A percentile compares a stretch with the other conserved stretches of the same genome.
Evolutionary conservation across 306 rosid genomes (phyloP).

Genomic region (Dalbergia cochinchinensis): DNA sequence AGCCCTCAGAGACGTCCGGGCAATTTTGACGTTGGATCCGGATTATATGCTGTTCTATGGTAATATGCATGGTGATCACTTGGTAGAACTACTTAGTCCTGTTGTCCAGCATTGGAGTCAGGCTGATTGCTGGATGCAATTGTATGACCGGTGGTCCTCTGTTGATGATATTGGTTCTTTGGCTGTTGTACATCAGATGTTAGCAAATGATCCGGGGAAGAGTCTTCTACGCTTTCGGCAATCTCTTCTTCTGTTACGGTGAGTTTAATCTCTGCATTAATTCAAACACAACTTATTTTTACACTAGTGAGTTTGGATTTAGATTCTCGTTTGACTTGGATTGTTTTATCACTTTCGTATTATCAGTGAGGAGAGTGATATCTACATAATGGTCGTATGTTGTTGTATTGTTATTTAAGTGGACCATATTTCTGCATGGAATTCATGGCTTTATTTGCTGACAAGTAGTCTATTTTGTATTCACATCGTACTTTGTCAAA

Average conservation of each 20-base stretch:
- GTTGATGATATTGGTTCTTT: constrained; percentile 93
- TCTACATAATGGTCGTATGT: not conserved
- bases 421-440: constrained; percentile 15
- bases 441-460: constrained; percentile 6
- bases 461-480: constrained; percentile 16
- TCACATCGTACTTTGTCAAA: not conserved
- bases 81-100: constrained; percentile 77
- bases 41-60: constrained; percentile 75
- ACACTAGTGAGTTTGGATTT: not conserved
- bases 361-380: constrained; percentile 14
- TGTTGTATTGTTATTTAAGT: not conserved
- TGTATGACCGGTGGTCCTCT: constrained; percentile 89
- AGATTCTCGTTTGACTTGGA: constrained; percentile 22
- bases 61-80: constrained; percentile 72
- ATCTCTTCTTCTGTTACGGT: constrained; percentile 87
- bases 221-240: constrained; percentile 88
- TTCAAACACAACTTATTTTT: not conserved
- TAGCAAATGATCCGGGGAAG: constrained; percentile 84
- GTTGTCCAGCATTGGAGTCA: constrained; percentile 72
- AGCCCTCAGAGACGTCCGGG: constrained; percentile 83
- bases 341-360: constrained; percentile 3
- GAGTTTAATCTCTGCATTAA: constrained; percentile 37
- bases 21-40: constrained; percentile 86
- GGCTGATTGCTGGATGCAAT: constrained; percentile 98
- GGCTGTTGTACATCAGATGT: constrained; percentile 91